These are phyloP conservation scores for Fusarium caatingaense DNA, from an alignment of 2,329 filamentous ascomycete species.

Conservation along the genomic window DNA sequence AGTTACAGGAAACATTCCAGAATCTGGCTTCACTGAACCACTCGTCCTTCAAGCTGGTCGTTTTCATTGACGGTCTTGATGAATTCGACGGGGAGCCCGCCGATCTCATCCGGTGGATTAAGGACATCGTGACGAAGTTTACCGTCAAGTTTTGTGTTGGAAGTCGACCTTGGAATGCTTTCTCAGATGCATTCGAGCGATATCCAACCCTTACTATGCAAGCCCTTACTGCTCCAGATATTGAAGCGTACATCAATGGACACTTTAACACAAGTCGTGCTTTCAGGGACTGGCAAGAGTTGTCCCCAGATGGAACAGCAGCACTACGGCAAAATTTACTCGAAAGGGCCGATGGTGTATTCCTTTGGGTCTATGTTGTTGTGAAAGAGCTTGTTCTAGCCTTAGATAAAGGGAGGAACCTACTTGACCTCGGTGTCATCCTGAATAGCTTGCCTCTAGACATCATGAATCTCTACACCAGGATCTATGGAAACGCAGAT, in stretches of 20 bases:
- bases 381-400: fast-evolving
- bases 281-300: fast-evolving
- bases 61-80: neutral
- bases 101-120: fast-evolving
- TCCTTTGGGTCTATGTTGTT: neutral
- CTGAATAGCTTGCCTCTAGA: too few species aligned
- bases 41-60: fast-evolving
- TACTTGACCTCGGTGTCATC: fast-evolving
- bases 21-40: fast-evolving
- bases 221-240: fast-evolving
- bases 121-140: fast-evolving
- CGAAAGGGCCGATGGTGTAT: neutral
- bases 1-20: fast-evolving
- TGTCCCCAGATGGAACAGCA: fast-evolving
- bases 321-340: fast-evolving
- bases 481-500: too few species aligned
- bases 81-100: neutral
- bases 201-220: fast-evolving
- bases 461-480: too few species aligned
- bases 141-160: fast-evolving
- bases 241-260: fast-evolving
- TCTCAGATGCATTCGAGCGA: fast-evolving
- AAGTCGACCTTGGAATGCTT: neutral
- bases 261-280: fast-evolving
- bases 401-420: fast-evolving